Percentiles rank a stretch among this genome's conserved stretches.
phyloP scores from a whole-genome alignment of 1,284 basidiomycete species.

The Ustilago hordei region DNA sequence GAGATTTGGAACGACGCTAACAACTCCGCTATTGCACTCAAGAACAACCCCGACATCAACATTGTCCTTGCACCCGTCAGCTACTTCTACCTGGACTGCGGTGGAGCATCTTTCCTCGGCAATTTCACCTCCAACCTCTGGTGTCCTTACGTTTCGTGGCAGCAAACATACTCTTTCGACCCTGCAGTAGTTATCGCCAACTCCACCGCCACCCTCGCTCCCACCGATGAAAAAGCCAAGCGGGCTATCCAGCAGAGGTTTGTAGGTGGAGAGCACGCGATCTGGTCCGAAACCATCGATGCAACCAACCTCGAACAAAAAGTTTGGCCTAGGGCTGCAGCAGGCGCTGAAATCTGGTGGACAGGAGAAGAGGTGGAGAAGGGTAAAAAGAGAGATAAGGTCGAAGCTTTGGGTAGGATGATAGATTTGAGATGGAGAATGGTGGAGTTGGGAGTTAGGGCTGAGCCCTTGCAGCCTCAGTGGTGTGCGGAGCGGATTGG shows the following conservation, averaged over 20 bases:
- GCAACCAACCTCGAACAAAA: conserved; percentile 79
- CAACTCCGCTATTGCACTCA: conserved; percentile 75
- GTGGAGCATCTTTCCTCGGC: conserved; percentile 83
- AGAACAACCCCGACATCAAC: conserved; percentile 77
- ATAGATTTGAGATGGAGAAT: conserved; percentile 78
- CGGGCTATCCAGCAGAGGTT: conserved; percentile 71
- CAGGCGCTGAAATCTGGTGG: conserved; percentile 85
- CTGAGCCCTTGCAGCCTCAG: conserved; percentile 80
- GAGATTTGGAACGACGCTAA: conserved; percentile 79
- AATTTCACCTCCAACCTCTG: conserved; percentile 74
- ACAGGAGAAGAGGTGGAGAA: conserved; percentile 72
- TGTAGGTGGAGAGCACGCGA: conserved; percentile 78
- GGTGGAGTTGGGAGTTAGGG: conserved; percentile 77
- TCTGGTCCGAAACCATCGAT: conserved; percentile 84
- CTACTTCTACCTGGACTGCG: conserved; percentile 79
- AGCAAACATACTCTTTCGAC: conserved; percentile 79
- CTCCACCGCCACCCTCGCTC: conserved; percentile 7
- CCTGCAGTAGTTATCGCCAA: conserved; percentile 70
- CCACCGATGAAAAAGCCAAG: neutral
- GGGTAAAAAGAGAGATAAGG: conserved; percentile 72
- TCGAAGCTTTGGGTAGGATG: conserved; percentile 78
- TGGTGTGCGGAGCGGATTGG: conserved; percentile 75
- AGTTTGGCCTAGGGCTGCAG: conserved; percentile 81
- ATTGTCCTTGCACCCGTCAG: conserved; percentile 74
- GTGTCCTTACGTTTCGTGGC: conserved; percentile 63